Evolutionary conservation across 768 basidiomycete genomes (phyloP), one percentile per base, ranked within the genome.

Genomic region (Xerocomellus intermedius): DNA sequence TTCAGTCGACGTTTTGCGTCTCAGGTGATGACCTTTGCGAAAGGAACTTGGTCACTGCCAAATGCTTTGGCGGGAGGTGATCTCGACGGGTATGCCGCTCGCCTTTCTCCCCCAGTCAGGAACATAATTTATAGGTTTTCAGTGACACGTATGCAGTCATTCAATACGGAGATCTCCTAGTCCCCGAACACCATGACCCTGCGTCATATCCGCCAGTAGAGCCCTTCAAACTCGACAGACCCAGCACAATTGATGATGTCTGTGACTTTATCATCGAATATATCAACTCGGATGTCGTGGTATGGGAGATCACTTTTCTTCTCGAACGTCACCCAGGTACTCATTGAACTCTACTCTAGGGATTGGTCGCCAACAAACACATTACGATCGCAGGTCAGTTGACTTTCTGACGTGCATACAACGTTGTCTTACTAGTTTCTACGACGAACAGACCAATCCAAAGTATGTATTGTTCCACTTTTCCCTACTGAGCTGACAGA

Each of bases 201-300:
- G 84, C 82, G 9, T 61, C 69, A 2, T 89, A 91, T 61, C 58
- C 67, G 4, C 38, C 76, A 1, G 71, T 68, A 5, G 60, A 59
- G 0, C 71, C 78, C 0, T 70, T 67, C 42, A 69, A 62, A 2
- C 66, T 84, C 21, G 55, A 58, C 21, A 69, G 77, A 13, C 78
- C 81, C 9, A 81, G 82, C 49, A 81, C 76, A 0, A 79, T 89
- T 8, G 74, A 84, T 0, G 87, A 91, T 58, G 82, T 92, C 9
- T 87, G 86, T 57, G 77, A 91, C 55, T 91, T 92, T 62, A 73
- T 93, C 28, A 82, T 90, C 9, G 84, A 92, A 59, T 93, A 91
- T 55, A 89, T 93, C 65, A 79, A 87, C 58, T 89, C 88, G 0
- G 89, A 92, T 64, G 79, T 89, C 45, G 68, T 89, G 78, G 88